Percentiles rank a stretch among this genome's conserved stretches.
Conservation (phyloP, 371 early-diverging fungal species). For the Mucor piriformis region DNA sequence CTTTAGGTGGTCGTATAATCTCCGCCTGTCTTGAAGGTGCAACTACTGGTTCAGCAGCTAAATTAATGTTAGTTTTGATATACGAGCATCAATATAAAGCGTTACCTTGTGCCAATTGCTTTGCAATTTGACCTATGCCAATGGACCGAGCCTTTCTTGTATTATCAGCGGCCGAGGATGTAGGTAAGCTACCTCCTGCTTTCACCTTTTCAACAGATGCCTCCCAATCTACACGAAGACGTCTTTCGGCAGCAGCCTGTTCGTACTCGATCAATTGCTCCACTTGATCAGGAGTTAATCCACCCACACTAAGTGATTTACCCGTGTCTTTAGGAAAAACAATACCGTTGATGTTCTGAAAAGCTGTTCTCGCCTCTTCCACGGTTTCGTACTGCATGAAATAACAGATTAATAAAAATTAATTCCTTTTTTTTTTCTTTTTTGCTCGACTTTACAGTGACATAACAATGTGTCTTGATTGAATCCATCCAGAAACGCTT, state of each 20-base stretch:
- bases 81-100: background rate
- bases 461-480: constrained; percentile 86
- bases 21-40: constrained; percentile 2
- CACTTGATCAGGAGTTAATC: constrained; percentile 60
- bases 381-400: constrained; percentile 58
- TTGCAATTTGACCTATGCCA: constrained; percentile 45
- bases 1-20: constrained; percentile 16
- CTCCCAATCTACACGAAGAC: constrained; percentile 48
- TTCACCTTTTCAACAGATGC: constrained; percentile 24
- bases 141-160: constrained; percentile 27
- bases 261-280: constrained; percentile 61
- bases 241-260: constrained; percentile 57
- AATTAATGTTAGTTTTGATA: background rate
- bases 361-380: constrained; percentile 58
- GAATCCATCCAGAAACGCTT: constrained; percentile 83
- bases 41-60: constrained; percentile 3
- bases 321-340: constrained; percentile 75
- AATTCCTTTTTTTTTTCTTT: background rate
- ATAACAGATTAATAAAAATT: background rate
- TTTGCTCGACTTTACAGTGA: constrained; percentile 54
- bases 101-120: constrained; percentile 45
- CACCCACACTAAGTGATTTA: constrained; percentile 56
- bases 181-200: constrained; percentile 13
- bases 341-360: constrained; percentile 55
- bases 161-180: constrained; percentile 21